These are phyloP conservation scores for Ceratocystis variospora DNA, from an alignment of 2,329 filamentous ascomycete genomes.

Conservation along the genomic window DNA sequence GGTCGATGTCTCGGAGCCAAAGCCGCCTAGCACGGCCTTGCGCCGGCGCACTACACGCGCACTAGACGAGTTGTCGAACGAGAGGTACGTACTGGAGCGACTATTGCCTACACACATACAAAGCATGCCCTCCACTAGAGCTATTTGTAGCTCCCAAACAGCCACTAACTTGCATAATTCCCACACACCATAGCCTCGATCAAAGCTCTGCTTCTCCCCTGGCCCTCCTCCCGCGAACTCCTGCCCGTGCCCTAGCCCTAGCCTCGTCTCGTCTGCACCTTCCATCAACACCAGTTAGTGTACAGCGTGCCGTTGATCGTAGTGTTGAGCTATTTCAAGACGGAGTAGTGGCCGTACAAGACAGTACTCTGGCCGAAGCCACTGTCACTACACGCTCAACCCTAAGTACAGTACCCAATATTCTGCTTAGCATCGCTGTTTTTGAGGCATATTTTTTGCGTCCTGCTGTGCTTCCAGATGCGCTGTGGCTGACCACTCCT, in stretches of 20 bases:
- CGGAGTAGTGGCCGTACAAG: conserved; percentile 48
- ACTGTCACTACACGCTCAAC: conserved; percentile 53
- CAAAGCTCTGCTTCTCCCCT: not conserved
- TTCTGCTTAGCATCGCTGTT: conserved; percentile 53
- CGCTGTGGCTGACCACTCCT: conserved; percentile 60
- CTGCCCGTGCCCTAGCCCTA: conserved; percentile 38
- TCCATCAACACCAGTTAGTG: conserved; percentile 65
- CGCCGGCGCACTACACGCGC: conserved; percentile 35
- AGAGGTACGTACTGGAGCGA: conserved; percentile 25
- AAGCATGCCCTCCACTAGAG: not conserved
- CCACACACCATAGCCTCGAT: not conserved
- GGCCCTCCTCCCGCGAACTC: conserved; percentile 21
- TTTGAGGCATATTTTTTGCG: conserved; percentile 61
- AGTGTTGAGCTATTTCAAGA: conserved; percentile 50
- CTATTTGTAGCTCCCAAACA: not conserved
- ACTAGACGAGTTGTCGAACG: conserved; percentile 31
- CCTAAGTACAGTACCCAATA: conserved; percentile 56
- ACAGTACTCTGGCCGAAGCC: conserved; percentile 51
- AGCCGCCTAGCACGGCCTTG: conserved; percentile 25
- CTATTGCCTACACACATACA: not conserved
- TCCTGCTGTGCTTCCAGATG: conserved; percentile 54
- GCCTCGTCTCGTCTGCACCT: conserved; percentile 51
- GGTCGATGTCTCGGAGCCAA: conserved; percentile 29
- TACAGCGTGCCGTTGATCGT: conserved; percentile 63
- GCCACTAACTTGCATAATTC: not conserved